phyloP scores from a whole-genome alignment of 208 protist species.

The Naegleria lovaniensis region DNA sequence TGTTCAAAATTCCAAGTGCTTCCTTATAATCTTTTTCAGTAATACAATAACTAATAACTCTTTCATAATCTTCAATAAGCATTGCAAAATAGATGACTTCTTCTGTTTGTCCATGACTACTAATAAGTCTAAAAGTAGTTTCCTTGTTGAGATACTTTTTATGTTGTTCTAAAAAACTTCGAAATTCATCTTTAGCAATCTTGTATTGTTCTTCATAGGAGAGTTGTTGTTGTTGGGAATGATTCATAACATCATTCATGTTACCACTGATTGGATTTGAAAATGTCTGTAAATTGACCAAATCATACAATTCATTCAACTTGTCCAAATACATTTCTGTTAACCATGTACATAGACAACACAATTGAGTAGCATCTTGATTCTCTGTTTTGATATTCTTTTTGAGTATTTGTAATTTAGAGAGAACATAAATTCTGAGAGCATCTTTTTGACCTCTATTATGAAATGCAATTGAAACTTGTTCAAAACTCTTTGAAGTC shows the following conservation, averaged over 20 bases:
- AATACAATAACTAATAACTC: constrained; percentile 49
- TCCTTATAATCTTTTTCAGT: constrained; percentile 35
- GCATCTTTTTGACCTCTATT: constrained; percentile 30
- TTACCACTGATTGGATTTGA: too few species aligned
- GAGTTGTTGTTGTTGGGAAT: too few species aligned
- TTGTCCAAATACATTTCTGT: constrained; percentile 66
- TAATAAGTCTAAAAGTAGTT: constrained; percentile 63
- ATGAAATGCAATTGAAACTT: constrained; percentile 63
- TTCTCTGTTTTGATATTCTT: constrained; percentile 47
- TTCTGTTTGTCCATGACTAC: constrained; percentile 56
- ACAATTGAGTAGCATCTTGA: constrained; percentile 55
- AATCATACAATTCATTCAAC: constrained; percentile 44
- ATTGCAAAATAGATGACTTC: constrained; percentile 61
- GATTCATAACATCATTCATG: too few species aligned
- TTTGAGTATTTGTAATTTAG: constrained; percentile 42
- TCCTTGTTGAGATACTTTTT: constrained; percentile 42
- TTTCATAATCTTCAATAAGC: constrained; percentile 61
- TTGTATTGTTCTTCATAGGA: constrained; percentile 8
- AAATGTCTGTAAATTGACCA: neutral
- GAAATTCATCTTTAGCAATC: constrained; percentile 50
- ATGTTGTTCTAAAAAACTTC: constrained; percentile 50
- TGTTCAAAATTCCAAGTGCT: constrained; percentile 35
- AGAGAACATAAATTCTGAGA: constrained; percentile 26
- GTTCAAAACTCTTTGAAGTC: constrained; percentile 57
- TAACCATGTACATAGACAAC: constrained; percentile 62